Percentiles rank a stretch among this genome's conserved stretches.
Conservation (phyloP, 2,329 filamentous ascomycete species). For the Biscogniauxia sp. region DNA sequence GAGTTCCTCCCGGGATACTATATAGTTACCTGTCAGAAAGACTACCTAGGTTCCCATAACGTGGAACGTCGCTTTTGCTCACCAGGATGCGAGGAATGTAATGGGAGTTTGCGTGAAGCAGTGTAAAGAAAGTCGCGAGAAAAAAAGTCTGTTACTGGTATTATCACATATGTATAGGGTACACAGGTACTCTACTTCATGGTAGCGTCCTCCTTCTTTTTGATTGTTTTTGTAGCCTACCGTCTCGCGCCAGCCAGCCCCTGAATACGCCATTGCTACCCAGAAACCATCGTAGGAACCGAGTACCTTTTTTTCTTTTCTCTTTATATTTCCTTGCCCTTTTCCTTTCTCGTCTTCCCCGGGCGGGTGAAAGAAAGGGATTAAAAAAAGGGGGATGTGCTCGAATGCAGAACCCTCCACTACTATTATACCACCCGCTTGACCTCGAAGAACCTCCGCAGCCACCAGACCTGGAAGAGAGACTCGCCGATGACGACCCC, state of each 20-base stretch:
- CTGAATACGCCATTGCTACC: neutral
- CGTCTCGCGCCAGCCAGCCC: neutral
- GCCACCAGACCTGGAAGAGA: slow-evolving; percentile 98
- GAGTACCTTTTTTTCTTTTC: neutral
- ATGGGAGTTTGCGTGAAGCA: neutral
- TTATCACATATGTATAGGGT: neutral
- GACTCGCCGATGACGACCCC: slow-evolving; percentile 85
- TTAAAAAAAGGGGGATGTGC: neutral
- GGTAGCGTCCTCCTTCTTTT: neutral
- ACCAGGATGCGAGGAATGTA: too few relatives aligned
- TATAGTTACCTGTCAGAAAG: too few relatives aligned
- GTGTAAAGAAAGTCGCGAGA: neutral
- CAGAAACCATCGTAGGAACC: neutral
- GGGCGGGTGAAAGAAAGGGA: neutral
- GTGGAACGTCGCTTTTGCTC: too few relatives aligned
- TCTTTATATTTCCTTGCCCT: neutral
- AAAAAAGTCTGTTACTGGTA: neutral
- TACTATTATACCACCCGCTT: slow-evolving; percentile 59
- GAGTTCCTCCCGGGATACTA: too few relatives aligned
- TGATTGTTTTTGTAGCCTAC: neutral
- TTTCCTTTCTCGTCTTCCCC: neutral
- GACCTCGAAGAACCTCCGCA: slow-evolving; percentile 96
- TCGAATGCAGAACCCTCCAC: neutral
- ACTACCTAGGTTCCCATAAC: too few relatives aligned
- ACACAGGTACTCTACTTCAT: neutral